Conservation (phyloP, 495 filamentous ascomycete genomes). For the Parathielavia hyrcaniae region DNA sequence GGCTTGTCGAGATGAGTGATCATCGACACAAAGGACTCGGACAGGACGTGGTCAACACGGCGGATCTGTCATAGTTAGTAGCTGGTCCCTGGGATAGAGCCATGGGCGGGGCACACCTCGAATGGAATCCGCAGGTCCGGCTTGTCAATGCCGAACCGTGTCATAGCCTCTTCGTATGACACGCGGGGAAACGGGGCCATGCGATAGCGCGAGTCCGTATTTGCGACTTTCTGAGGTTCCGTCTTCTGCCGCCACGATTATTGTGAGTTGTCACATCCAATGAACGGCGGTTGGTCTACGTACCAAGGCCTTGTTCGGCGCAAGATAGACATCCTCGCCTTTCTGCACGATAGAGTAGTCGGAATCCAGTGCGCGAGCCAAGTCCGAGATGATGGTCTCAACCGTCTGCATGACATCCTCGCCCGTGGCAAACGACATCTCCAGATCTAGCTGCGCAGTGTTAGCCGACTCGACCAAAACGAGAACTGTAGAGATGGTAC, state of each 20-base stretch:
- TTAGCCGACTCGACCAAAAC: conserved; percentile 11
- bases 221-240: not conserved
- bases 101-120: conserved; percentile 34
- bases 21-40: conserved; percentile 61
- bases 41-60: conserved; percentile 55
- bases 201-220: conserved; percentile 14
- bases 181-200: conserved; percentile 36
- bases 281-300: not conserved
- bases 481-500: not conserved
- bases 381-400: conserved; percentile 54
- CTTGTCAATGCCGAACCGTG: conserved; percentile 78
- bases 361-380: conserved; percentile 49
- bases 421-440: conserved; percentile 77
- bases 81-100: not conserved
- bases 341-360: conserved; percentile 23
- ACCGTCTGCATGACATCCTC: conserved; percentile 66
- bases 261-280: not conserved
- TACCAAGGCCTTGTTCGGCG: conserved; percentile 18
- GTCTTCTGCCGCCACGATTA: not conserved
- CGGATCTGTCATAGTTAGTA: conserved; percentile 50
- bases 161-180: conserved; percentile 74
- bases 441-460: conserved; percentile 67
- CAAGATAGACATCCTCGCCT: conserved; percentile 26
- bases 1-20: conserved; percentile 59
- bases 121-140: conserved; percentile 66